Percentiles rank a stretch among this genome's conserved stretches.
Evolutionary conservation across 257 asterid genomes (phyloP).

Genomic region (Nicotiana knightiana): DNA sequence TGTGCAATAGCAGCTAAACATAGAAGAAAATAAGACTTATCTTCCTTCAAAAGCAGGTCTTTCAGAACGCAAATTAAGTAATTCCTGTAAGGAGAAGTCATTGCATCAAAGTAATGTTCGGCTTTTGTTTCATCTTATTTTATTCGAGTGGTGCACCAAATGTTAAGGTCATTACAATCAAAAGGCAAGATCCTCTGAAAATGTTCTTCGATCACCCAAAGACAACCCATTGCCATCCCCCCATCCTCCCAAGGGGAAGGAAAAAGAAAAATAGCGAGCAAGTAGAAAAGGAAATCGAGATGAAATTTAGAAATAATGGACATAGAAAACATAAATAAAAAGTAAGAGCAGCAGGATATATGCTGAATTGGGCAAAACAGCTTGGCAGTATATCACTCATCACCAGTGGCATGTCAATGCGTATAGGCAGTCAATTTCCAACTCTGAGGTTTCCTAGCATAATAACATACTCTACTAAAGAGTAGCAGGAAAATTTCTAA

Average conservation of each 20-base stretch:
- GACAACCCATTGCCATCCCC: background rate
- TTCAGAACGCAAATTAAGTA: background rate
- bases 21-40: background rate
- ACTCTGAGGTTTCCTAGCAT: background rate
- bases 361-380: background rate
- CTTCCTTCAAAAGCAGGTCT: background rate
- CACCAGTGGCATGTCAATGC: background rate
- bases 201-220: background rate
- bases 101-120: background rate
- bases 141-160: background rate
- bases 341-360: background rate
- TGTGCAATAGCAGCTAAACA: background rate
- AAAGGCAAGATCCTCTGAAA: background rate
- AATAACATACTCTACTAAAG: background rate
- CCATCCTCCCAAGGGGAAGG: background rate
- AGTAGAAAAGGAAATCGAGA: background rate
- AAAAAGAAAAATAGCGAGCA: background rate
- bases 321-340: background rate
- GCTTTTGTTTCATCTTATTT: background rate
- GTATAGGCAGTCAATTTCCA: background rate
- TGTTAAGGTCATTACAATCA: background rate
- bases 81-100: background rate
- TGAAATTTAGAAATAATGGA: background rate
- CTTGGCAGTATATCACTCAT: background rate
- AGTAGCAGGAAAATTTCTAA: background rate